Base-by-base conservation (phyloP, 2,329 filamentous ascomycete genomes). In the Teratosphaeria gauchensis region DNA sequence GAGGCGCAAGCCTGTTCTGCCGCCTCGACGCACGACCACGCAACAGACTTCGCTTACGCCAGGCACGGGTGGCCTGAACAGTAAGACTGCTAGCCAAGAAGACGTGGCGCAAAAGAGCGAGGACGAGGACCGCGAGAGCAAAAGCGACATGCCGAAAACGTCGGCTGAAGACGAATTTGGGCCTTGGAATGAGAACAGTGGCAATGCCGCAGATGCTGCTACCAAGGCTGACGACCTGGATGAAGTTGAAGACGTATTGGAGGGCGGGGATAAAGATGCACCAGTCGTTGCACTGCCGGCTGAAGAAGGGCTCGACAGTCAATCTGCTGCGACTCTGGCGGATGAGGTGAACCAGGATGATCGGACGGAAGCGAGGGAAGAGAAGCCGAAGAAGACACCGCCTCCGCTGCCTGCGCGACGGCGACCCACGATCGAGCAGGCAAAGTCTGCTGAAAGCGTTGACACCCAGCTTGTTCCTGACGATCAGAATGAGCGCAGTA, bases 1-100 rank as follows among this genome's bases (percentile, higher is more conserved):
- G 35, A 67, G 63, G 55, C 56, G 68, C 35, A 69, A 69, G 53
- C 65, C 67, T 33, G 65, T 69, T 3, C 53, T 62, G 42, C 56
- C 61, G 42, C 57, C 53, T 21, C 56, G 54, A 33, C 38, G 54
- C 38, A 30, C 30, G 30, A 31, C 1, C 3, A 48, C 42, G 16
- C 42, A 24, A 48, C 42, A 24, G 19, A 21, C 42, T 21, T 48
- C 42, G n/a, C 42, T 19, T 8, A 19, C 42, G n/a, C 16, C 42
- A 8, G 42, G 16, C 9, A 19, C 42, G 42, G 42, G 19, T 21
- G 16, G 42, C 4, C 16, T 38, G 57, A 54, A 53, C 30, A 32
- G 14, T 28, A 33, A 21, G n/a, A 58, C 19, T 9, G 16, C 24
- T 28, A 12, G 7, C 8, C 38, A 28, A 14, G 53, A 11, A 14